These are phyloP conservation scores for Stenogyne calaminthoides DNA, from an alignment of 305 asterid species.

Conservation along the genomic window DNA sequence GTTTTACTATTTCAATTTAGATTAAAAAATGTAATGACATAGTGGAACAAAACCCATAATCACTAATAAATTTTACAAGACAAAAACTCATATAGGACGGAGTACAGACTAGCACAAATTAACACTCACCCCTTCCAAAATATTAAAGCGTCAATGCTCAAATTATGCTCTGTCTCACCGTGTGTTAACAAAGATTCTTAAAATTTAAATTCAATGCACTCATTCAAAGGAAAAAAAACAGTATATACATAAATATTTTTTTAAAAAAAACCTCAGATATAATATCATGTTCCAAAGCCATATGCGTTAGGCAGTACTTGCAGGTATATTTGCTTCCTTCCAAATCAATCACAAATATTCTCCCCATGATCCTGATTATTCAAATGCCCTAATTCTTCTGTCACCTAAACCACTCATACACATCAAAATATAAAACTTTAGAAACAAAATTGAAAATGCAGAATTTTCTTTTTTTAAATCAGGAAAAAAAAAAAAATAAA, in stretches of 20 bases:
- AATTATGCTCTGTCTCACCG: neutral
- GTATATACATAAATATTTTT: neutral
- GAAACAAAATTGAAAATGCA: neutral
- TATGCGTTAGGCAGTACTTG: conserved; percentile 66
- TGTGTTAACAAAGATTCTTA: neutral
- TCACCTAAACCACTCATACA: conserved; percentile 24
- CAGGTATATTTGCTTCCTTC: conserved; percentile 56
- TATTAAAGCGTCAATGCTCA: too few relatives aligned
- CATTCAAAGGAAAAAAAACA: neutral
- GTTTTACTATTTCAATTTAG: conserved; percentile 6
- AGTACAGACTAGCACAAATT: too few relatives aligned
- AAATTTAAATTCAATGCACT: conserved; percentile 11
- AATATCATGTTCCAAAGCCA: conserved; percentile 52
- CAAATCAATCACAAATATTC: conserved; percentile 45
- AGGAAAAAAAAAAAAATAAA: conserved; percentile 5
- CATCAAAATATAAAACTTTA: conserved; percentile 7
- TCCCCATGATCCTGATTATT: conserved; percentile 46
- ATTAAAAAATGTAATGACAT: conserved; percentile 10
- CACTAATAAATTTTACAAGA: neutral
- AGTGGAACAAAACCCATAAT: neutral
- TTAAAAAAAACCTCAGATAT: conserved; percentile 58
- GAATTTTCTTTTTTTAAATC: neutral
- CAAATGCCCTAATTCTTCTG: conserved; percentile 23
- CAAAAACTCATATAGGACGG: too few relatives aligned
- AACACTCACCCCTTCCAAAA: too few relatives aligned